These are phyloP conservation scores for Amanita jacksonii DNA, from an alignment of 768 basidiomycete genomes.

Conservation along the genomic window DNA sequence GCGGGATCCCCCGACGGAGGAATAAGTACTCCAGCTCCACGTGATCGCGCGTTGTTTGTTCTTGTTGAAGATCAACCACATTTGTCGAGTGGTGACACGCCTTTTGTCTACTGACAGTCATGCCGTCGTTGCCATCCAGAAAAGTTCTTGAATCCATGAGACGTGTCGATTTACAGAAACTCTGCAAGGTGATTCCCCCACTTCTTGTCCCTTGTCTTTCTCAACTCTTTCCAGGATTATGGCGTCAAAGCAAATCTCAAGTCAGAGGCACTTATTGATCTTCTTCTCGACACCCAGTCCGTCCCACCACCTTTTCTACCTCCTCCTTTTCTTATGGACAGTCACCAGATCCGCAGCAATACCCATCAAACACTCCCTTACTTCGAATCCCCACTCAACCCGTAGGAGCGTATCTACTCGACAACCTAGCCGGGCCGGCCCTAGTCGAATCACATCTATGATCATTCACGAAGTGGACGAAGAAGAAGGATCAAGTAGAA, in stretches of 20 bases:
- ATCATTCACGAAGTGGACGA: conserved; percentile 42
- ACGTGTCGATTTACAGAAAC: conserved; percentile 39
- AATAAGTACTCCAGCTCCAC: conserved; percentile 14
- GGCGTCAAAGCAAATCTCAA: conserved; percentile 80
- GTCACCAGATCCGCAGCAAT: conserved; percentile 16
- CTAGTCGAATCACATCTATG: conserved; percentile 34
- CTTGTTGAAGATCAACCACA: conserved; percentile 39
- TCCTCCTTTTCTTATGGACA: conserved; percentile 4
- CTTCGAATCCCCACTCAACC: conserved; percentile 19
- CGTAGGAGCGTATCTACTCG: conserved; percentile 25
- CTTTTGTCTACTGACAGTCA: conserved; percentile 14
- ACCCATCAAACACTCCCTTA: conserved; percentile 14
- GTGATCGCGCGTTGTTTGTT: conserved; percentile 46
- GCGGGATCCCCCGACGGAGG: not conserved
- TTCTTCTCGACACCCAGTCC: conserved; percentile 51
- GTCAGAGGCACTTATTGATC: conserved; percentile 68
- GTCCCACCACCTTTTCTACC: conserved; percentile 11
- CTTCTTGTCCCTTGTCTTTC: not conserved
- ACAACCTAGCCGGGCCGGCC: conserved; percentile 27
- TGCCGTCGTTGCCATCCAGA: conserved; percentile 33
- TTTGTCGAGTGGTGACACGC: conserved; percentile 10
- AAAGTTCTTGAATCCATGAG: conserved; percentile 36
- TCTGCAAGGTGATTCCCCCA: conserved; percentile 54
- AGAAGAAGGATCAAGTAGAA: conserved; percentile 22
- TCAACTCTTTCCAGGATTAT: conserved; percentile 42